Evolutionary conservation across 2,329 filamentous ascomycete species (phyloP).

Genomic region (Nemania serpens): DNA sequence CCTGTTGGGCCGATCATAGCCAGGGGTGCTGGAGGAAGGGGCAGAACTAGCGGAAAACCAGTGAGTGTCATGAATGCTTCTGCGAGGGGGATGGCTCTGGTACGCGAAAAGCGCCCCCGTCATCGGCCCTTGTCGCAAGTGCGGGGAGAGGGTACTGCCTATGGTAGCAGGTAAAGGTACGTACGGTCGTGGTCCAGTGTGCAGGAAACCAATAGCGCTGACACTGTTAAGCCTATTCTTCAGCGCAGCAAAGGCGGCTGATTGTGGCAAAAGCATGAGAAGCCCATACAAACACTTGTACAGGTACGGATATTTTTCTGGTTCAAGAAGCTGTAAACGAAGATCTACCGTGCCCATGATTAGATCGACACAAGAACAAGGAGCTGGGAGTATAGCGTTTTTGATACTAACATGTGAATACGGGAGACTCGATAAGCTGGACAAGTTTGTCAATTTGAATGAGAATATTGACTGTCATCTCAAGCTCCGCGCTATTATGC

Average conservation of each 20-base stretch:
- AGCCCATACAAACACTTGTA: slow-evolving; percentile 98
- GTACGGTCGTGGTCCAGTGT: slow-evolving; percentile 79
- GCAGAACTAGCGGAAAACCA: slow-evolving; percentile 47
- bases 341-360: slow-evolving; percentile 66
- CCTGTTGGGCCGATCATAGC: slow-evolving; percentile 74
- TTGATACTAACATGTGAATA: slow-evolving; percentile 88
- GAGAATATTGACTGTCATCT: slow-evolving; percentile 98
- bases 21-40: slow-evolving; percentile 55
- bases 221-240: slow-evolving; percentile 98
- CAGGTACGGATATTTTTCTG: slow-evolving; percentile 90
- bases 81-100: slow-evolving; percentile 36
- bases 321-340: slow-evolving; percentile 90
- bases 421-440: slow-evolving; percentile 92
- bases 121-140: slow-evolving; percentile 42
- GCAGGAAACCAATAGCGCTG: slow-evolving; percentile 93
- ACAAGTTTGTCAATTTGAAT: slow-evolving; percentile 99
- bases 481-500: slow-evolving; percentile 78
- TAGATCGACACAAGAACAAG: neutral
- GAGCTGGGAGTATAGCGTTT: neutral
- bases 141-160: slow-evolving; percentile 36
- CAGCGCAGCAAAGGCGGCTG: slow-evolving; percentile 91
- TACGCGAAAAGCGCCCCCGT: slow-evolving; percentile 41
- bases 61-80: slow-evolving; percentile 46
- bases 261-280: slow-evolving; percentile 97
- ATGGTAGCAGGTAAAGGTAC: slow-evolving; percentile 45